phyloP scores from a whole-genome alignment of 192 early-diverging fungal genomes.

The Linnemannia zychae region DNA sequence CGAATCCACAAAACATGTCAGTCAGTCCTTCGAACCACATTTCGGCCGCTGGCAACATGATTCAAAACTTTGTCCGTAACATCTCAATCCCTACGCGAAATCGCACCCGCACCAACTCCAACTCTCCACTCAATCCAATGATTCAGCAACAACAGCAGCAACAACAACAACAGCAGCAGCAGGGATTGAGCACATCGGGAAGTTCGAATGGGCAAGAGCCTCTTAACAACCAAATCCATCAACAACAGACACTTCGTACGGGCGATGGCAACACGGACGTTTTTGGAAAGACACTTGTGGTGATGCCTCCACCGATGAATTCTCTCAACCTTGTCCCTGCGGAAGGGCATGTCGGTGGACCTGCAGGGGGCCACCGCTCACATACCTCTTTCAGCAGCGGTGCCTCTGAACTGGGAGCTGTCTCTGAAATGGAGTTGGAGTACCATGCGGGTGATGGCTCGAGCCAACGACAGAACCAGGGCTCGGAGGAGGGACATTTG shows the following conservation, averaged over 20 bases:
- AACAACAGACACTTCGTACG: neutral
- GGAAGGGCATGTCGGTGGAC: neutral
- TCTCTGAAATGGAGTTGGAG: constrained; percentile 24
- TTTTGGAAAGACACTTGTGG: constrained; percentile 40
- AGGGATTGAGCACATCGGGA: neutral
- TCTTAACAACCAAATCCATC: neutral
- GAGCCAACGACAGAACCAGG: neutral
- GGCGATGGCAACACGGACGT: constrained; percentile 21
- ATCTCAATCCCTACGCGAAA: constrained; percentile 30
- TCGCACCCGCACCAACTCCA: constrained; percentile 44
- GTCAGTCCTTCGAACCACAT: constrained; percentile 32
- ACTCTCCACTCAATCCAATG: constrained; percentile 38
- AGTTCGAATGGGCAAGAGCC: neutral
- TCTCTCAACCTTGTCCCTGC: constrained; percentile 4
- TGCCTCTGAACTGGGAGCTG: constrained; percentile 7
- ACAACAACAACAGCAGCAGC: neutral
- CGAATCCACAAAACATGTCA: neutral
- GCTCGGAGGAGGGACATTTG: neutral
- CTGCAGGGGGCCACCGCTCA: neutral
- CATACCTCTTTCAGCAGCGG: neutral
- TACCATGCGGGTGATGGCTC: neutral
- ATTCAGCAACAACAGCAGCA: constrained; percentile 11
- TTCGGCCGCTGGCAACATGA: constrained; percentile 22
- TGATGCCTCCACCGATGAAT: constrained; percentile 3
- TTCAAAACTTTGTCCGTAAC: constrained; percentile 49